Conservation (phyloP, 106 monocot species). For the Apostasia ramifera region DNA sequence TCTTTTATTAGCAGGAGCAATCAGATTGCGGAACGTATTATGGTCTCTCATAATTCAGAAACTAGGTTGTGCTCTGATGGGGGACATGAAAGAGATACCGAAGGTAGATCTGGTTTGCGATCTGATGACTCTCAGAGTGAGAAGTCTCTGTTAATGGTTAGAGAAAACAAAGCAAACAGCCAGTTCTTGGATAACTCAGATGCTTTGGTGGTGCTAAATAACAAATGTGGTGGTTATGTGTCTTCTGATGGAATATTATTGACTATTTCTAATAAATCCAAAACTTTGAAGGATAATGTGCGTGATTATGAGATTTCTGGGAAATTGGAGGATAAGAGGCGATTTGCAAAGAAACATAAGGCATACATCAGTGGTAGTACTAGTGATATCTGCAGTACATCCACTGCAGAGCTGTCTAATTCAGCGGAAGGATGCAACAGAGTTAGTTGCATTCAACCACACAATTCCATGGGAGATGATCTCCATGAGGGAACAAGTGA, state of each 20-base stretch:
- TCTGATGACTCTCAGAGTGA: no score
- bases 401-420: conserved; percentile 4
- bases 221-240: conserved; percentile 16
- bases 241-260: conserved; percentile 49
- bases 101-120: not conserved
- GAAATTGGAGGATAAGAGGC: conserved; percentile 7
- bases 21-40: no score
- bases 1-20: no score
- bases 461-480: conserved; percentile 6
- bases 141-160: no score
- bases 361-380: not conserved
- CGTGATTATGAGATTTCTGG: not conserved
- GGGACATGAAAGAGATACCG: no score
- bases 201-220: conserved; percentile 12
- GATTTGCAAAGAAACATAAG: conserved; percentile 8
- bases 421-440: conserved; percentile 4
- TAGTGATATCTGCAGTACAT: conserved; percentile 1
- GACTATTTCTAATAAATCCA: conserved; percentile 39
- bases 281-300: conserved; percentile 20
- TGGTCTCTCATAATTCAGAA: no score
- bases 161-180: conserved; percentile 2
- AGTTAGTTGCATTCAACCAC: conserved; percentile 3
- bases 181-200: conserved; percentile 7
- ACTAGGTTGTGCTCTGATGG: no score
- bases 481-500: not conserved